Conservation (phyloP, 495 filamentous ascomycete genomes). For the Penicillium crystallinum region DNA sequence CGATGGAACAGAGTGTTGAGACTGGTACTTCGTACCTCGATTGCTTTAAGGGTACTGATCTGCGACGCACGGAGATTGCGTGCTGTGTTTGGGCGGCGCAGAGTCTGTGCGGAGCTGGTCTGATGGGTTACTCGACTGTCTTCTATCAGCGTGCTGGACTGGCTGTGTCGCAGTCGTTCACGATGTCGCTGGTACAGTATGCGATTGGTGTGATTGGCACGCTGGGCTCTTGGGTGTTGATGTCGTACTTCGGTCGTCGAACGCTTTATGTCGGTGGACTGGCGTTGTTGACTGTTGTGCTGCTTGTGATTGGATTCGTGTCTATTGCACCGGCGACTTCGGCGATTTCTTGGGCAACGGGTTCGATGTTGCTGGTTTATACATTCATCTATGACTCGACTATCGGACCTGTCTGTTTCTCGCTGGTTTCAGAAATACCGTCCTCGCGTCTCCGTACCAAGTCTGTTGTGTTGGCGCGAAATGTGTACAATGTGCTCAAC, state of each 20-base stretch:
- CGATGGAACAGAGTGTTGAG: constrained; percentile 61
- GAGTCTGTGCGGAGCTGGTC: constrained; percentile 66
- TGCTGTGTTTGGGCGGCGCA: constrained; percentile 77
- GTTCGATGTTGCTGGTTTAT: constrained; percentile 51
- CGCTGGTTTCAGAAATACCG: constrained; percentile 56
- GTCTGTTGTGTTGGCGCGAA: constrained; percentile 58
- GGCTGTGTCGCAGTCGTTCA: constrained; percentile 32
- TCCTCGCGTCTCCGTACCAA: constrained; percentile 55
- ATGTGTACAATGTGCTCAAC: constrained; percentile 52
- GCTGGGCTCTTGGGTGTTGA: constrained; percentile 22
- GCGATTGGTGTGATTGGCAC: constrained; percentile 27
- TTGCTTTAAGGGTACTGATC: constrained; percentile 67
- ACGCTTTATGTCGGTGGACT: constrained; percentile 51
- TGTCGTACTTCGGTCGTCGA: constrained; percentile 46
- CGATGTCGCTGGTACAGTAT: constrained; percentile 21
- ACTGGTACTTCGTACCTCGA: constrained; percentile 59
- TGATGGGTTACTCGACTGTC: constrained; percentile 71
- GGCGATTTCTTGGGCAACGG: constrained; percentile 47
- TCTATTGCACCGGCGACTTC: constrained; percentile 44
- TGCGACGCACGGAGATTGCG: constrained; percentile 68
- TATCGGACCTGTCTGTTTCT: constrained; percentile 58
- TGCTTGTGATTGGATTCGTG: constrained; percentile 59
- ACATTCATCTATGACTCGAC: constrained; percentile 53
- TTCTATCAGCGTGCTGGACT: constrained; percentile 50
- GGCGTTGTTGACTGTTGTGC: constrained; percentile 37